phyloP scores from a whole-genome alignment of 2,329 filamentous ascomycete genomes.

The Aspergillus chevalieri region DNA sequence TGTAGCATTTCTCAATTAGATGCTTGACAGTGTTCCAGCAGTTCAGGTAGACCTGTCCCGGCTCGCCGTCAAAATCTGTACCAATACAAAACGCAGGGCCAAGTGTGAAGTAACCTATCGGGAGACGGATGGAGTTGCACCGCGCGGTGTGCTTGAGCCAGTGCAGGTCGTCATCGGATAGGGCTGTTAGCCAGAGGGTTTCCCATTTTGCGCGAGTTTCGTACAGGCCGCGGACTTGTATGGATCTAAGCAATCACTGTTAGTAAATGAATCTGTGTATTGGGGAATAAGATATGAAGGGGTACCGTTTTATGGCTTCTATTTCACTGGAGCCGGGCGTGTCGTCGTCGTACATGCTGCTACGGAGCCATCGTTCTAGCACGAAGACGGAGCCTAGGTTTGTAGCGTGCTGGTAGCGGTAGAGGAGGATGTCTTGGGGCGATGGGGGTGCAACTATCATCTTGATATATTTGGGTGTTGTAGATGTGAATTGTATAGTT shows the following conservation, averaged over 20 bases:
- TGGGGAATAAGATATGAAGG: not conserved
- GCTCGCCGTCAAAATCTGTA: conserved; percentile 47
- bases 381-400: conserved; percentile 57
- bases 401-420: conserved; percentile 55
- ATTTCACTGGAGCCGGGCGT: conserved; percentile 44
- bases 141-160: conserved; percentile 49
- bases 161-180: conserved; percentile 47
- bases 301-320: conserved; percentile 42
- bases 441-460: conserved; percentile 11
- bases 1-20: conserved; percentile 41
- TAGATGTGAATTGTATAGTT: no score
- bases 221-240: conserved; percentile 44
- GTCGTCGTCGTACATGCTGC: conserved; percentile 43
- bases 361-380: conserved; percentile 53
- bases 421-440: conserved; percentile 36
- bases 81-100: conserved; percentile 45
- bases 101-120: conserved; percentile 55
- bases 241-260: conserved; percentile 24
- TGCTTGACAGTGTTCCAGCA: conserved; percentile 49
- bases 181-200: conserved; percentile 47
- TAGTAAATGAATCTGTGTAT: not conserved
- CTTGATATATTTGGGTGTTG: no score
- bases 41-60: conserved; percentile 45
- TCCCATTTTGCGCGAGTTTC: conserved; percentile 48
- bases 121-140: conserved; percentile 54